Conservation (phyloP, 2,329 filamentous ascomycete genomes). For the Aspergillus unguis region DNA sequence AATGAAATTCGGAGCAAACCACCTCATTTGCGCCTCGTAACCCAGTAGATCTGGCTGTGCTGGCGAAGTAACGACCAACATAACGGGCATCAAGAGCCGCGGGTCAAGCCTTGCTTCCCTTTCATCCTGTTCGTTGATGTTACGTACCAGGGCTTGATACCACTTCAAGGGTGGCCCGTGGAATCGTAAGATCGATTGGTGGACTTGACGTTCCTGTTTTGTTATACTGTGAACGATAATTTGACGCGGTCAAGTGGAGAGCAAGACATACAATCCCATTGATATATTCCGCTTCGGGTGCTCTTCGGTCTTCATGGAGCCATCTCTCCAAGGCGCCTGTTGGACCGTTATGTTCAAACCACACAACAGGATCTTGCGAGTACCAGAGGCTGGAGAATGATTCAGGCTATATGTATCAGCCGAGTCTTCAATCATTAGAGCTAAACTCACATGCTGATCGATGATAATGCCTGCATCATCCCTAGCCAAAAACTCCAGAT, state of each 20-base stretch:
- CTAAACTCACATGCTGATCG: slow-evolving; percentile 22
- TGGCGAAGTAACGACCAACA: slow-evolving; percentile 18
- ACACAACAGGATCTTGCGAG: slow-evolving; percentile 18
- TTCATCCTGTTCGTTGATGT: slow-evolving; percentile 24
- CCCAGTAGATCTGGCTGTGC: slow-evolving; percentile 11
- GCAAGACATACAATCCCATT: slow-evolving; percentile 16
- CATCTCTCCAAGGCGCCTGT: slow-evolving; percentile 21
- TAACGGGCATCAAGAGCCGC: slow-evolving; percentile 16
- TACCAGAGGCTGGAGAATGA: slow-evolving; percentile 28
- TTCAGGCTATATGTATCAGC: slow-evolving; percentile 6
- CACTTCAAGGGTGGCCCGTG: slow-evolving; percentile 23
- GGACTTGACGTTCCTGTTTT: slow-evolving; percentile 17
- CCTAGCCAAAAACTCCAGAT: slow-evolving; percentile 21
- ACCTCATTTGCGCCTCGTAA: slow-evolving; percentile 14
- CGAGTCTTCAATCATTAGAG: background rate
- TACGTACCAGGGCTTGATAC: slow-evolving; percentile 21
- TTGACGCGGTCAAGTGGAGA: background rate
- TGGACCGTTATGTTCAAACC: slow-evolving; percentile 21
- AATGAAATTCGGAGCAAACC: slow-evolving; percentile 16
- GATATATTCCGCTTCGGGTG: slow-evolving; percentile 17
- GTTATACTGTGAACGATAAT: background rate
- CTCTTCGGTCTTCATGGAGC: slow-evolving; percentile 19
- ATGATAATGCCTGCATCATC: slow-evolving; percentile 16
- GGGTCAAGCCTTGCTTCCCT: slow-evolving; percentile 12
- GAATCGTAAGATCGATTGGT: slow-evolving; percentile 19